Evolutionary conservation across 2,329 filamentous ascomycete species (phyloP), one percentile per base, ranked within the genome.

Genomic region (Trichoderma sp.): DNA sequence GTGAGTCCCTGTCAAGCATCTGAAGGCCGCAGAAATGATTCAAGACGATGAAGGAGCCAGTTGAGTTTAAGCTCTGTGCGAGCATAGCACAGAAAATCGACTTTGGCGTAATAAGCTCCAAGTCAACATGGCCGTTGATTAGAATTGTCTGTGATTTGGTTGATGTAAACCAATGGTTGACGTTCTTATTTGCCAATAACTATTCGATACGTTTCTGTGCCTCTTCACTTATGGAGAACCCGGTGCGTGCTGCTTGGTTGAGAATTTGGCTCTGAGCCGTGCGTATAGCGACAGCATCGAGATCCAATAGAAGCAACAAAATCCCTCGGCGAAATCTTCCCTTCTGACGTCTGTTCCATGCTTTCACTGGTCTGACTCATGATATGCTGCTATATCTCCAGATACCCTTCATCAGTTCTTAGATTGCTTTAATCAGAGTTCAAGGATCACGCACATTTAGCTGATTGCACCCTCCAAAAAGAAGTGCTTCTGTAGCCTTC

Each of bases 221-320:
- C n/a, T 47, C 9, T 12, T 4, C 3, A 12, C 9, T 0, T 8
- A 21, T 47, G 43, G 43, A 1, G 1, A 21, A 2, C 3, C 8
- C n/a, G 2, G 0, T 6, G 9, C 1, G 18, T 12, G 4, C 0
- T n/a, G 21, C n/a, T 47, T 21, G 1, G 2, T 21, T 11, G 9
- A 47, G n/a, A 21, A 21, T 21, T 11, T 12, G 9, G 0, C 1
- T 21, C n/a, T 21, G n/a, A 47, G n/a, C 4, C 3, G n/a, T 21
- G 9, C 4, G n/a, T 4, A 21, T 47, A n/a, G n/a, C n/a, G n/a
- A 21, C n/a, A 47, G 43, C 18, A 21, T 47, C 1, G 2, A 1
- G 18, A 47, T 47, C 43, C 4, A 21, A 1, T 3, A 47, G 43
- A 12, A 47, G 9, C n/a, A 21, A 21, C n/a, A 47, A 47, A 21